Evolutionary conservation across 2,329 filamentous ascomycete genomes (phyloP).

Genomic region (Hypoxylon sp.): DNA sequence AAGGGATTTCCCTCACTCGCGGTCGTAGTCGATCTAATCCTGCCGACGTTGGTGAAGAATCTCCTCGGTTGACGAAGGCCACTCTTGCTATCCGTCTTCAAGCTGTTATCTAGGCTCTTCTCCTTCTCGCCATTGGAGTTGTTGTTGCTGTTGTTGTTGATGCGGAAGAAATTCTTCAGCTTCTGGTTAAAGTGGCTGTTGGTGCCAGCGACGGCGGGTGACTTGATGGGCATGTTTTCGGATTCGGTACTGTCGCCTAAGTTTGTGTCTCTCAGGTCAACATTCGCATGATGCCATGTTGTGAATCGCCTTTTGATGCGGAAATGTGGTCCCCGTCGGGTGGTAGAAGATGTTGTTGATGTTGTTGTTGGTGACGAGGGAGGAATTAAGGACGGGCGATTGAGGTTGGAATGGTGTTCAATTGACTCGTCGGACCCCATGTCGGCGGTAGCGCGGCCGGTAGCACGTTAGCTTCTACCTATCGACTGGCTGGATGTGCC

Average conservation of each 20-base stretch:
- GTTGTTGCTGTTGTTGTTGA: constrained; percentile 59
- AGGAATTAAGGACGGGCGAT: constrained; percentile 27
- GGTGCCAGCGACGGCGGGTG: constrained; percentile 57
- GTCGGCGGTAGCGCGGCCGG: constrained; percentile 33
- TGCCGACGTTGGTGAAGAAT: constrained; percentile 83
- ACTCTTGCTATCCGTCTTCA: constrained; percentile 69
- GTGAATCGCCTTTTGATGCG: constrained; percentile 47
- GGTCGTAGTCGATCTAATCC: constrained; percentile 88
- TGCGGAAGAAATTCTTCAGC: constrained; percentile 76
- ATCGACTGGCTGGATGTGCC: constrained; percentile 28
- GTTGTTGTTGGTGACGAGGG: constrained; percentile 31
- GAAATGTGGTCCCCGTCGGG: constrained; percentile 39
- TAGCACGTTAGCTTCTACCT: constrained; percentile 14
- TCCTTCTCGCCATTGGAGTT: constrained; percentile 51
- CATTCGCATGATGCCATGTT: constrained; percentile 48
- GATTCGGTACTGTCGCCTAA: constrained; percentile 32
- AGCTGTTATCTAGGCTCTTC: constrained; percentile 43
- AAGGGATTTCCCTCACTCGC: constrained; percentile 91
- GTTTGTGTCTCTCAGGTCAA: constrained; percentile 36
- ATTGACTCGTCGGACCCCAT: constrained; percentile 41
- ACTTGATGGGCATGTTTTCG: constrained; percentile 62
- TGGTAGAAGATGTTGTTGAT: constrained; percentile 39
- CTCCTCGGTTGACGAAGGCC: constrained; percentile 86
- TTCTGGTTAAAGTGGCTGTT: constrained; percentile 67
- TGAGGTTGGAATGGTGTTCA: constrained; percentile 38